phyloP scores from a whole-genome alignment of 2,329 filamentous ascomycete genomes.

The Colletotrichum sp. region DNA sequence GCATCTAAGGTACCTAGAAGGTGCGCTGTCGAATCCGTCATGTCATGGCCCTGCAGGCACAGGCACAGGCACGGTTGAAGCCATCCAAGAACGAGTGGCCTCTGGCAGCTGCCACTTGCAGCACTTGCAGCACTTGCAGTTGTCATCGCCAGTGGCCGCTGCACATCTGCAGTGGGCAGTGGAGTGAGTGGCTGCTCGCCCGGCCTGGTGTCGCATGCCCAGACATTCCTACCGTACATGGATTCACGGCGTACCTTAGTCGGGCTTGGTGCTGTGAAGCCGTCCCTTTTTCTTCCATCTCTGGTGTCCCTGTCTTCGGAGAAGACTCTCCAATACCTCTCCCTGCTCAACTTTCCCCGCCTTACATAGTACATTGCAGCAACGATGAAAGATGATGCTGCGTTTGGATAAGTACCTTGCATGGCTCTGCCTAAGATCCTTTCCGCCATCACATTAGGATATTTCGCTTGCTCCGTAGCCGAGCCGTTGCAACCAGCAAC shows the following conservation, averaged over 20 bases:
- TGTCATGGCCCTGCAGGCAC: background rate
- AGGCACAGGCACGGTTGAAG: background rate
- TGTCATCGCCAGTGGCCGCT: background rate
- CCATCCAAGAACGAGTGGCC: background rate
- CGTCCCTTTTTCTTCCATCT: constrained; percentile 2
- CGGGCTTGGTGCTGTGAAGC: background rate
- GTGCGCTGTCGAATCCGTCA: background rate
- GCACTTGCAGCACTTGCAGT: background rate
- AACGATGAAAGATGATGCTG: background rate
- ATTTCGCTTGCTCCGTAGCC: constrained; percentile 14
- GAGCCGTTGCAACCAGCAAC: constrained; percentile 17
- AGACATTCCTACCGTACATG: background rate
- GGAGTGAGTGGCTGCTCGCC: background rate
- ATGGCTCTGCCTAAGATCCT: background rate
- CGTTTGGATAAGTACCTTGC: constrained; percentile 15
- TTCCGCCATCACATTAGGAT: constrained; percentile 1
- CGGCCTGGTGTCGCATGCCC: background rate
- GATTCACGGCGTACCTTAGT: background rate
- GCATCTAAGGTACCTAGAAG: background rate
- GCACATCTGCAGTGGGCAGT: no score
- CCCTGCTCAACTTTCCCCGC: background rate
- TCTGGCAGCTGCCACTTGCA: constrained; percentile 3
- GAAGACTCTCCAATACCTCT: background rate
- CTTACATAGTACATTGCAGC: background rate
- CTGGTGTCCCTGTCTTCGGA: background rate